Base-by-base conservation (phyloP, 495 filamentous ascomycete species). In the Penicillium roqueforti region DNA sequence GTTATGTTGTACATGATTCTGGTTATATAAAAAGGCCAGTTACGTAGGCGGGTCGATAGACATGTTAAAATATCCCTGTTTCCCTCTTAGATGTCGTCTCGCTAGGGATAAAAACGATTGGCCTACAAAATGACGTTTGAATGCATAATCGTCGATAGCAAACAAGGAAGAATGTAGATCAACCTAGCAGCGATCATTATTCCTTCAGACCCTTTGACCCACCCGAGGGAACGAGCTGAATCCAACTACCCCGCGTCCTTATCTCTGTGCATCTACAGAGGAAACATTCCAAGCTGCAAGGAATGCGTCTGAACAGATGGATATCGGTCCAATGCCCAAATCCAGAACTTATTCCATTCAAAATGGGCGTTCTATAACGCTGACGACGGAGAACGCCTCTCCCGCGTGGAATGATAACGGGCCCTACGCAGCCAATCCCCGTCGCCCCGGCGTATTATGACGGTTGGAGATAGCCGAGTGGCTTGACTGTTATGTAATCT, bases 331-430 rank as follows among this genome's bases (percentile, higher is more conserved):
- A 19, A n/a, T n/a, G n/a, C n/a, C n/a, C n/a, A n/a, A n/a, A n/a
- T n/a, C n/a, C n/a, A n/a, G n/a, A n/a, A n/a, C n/a, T n/a, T n/a
- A n/a, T n/a, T n/a, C n/a, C n/a, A n/a, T n/a, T n/a, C n/a, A n/a
- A n/a, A 56, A 36, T 51, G 40, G 34, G 46, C 47, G 47, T 44
- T 31, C 26, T 20, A 52, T 66, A 53, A 57, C 46, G 57, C 53
- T 43, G 46, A 52, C 43, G 3, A 47, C 37, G 52, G 57, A 53
- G 37, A 50, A 43, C 63, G 63, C 63, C 63, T 59, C 58, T 63
- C 53, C 63, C 63, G 63, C 34, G 41, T 43, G 32, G 14, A 26
- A 42, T 40, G 40, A 52, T 59, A 47, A 52, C 53, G 26, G 38
- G 22, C 32, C 38, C 20, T 7, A 43, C 23, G 19, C 7, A 40